Evolutionary conservation across 495 filamentous ascomycete genomes (phyloP).

Genomic region (Apiosordaria backusii): DNA sequence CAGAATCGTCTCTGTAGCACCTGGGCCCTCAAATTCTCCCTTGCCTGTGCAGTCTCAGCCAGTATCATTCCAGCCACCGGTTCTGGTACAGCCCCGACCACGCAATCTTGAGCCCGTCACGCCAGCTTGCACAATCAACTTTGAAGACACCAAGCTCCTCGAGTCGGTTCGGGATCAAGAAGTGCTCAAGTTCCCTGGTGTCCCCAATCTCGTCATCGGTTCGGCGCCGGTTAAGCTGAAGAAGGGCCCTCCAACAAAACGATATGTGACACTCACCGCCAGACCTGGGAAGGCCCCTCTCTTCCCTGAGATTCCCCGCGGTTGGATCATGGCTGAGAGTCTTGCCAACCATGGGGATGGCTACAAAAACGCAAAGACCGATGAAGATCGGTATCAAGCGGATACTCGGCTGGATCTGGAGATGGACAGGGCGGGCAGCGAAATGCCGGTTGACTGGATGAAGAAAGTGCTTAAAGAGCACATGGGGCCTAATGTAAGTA

Average conservation of each 20-base stretch:
- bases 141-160: conserved; percentile 20
- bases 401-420: conserved; percentile 30
- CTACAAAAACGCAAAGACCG: conserved; percentile 23
- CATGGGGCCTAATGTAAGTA: neutral
- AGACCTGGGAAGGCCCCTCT: conserved; percentile 28
- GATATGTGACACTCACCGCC: conserved; percentile 27
- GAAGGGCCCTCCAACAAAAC: conserved; percentile 28
- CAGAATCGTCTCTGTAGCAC: conserved; percentile 14
- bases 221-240: conserved; percentile 25
- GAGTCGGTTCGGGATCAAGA: conserved; percentile 9
- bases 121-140: conserved; percentile 15
- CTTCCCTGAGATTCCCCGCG: conserved; percentile 22
- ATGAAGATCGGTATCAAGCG: conserved; percentile 25
- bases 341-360: conserved; percentile 28
- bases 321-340: conserved; percentile 30
- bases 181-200: conserved; percentile 17
- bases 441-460: conserved; percentile 29
- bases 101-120: neutral
- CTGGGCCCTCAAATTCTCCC: neutral
- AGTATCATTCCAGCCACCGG: neutral
- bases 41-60: neutral
- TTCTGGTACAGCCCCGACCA: neutral
- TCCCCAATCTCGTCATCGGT: conserved; percentile 29
- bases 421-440: conserved; percentile 18
- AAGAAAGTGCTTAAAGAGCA: conserved; percentile 18